Evolutionary conservation across 495 filamentous ascomycete species (phyloP), one percentile per base, ranked within the genome.

Genomic region (Penicillium cosmopolitanum): DNA sequence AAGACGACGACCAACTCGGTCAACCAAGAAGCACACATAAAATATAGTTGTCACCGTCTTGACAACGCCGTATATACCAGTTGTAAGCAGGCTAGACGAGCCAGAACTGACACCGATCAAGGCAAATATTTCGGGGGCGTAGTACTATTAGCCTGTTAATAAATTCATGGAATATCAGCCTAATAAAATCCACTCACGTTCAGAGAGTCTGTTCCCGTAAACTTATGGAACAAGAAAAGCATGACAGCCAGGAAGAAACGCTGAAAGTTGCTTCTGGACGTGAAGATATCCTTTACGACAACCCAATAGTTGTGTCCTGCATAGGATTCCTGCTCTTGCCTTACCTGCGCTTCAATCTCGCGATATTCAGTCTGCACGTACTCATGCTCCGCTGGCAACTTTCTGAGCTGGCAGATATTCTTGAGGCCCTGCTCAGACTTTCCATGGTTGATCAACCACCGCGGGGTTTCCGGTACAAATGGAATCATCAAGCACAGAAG

Each of bases 401-500:
- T 80, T 13, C 85, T 80, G 50, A 87, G 77, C 74, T 77, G 83
- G 70, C 77, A 80, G 8, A 88, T 78, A 34, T 82, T 82, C 56
- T 76, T 72, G 36, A 85, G 56, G 2, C 82, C 85, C 44, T 82
- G 57, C 25, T 85, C 77, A 7, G 79, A 70, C 31, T 65, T 53
- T 18, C 68, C 80, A 60, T 84, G 81, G 46, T 77, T 73, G 65
- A 81, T 66, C 34, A 83, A 69, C 76, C 80, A 84, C 9, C 82
- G 74, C 7, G 81, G 81, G 2, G 76, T 80, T 52, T 83, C 80
- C 0, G 75, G 72, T 18, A 79, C 65, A 56, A 86, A 81, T 55
- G 87, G 84, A 23, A 89, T 76, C 11, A 82, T 77, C 5, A 84
- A 77, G 54, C 88, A 88, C 42, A 88, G 81, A 66, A 80, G 70